Evolutionary conservation across 495 filamentous ascomycete genomes (phyloP).

Genomic region (Lentithecium fluviatile): DNA sequence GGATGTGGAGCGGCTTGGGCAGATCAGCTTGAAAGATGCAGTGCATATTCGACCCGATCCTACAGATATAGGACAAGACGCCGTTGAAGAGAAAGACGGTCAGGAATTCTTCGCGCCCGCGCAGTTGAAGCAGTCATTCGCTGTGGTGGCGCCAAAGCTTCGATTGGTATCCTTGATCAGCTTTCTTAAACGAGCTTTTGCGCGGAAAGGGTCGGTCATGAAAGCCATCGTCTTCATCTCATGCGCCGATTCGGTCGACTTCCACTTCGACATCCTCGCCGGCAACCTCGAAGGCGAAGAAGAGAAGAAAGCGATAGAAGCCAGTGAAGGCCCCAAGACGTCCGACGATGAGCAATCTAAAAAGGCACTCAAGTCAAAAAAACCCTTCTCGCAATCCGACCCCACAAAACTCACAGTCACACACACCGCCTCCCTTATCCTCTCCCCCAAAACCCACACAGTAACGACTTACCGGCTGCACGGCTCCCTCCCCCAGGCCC

Average conservation of each 20-base stretch:
- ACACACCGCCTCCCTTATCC: constrained; percentile 20
- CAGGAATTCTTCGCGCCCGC: constrained; percentile 80
- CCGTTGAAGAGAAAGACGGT: constrained; percentile 45
- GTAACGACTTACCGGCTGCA: constrained; percentile 84
- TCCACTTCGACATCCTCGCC: constrained; percentile 87
- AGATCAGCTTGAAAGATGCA: constrained; percentile 92
- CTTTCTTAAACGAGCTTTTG: constrained; percentile 79
- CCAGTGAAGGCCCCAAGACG: constrained; percentile 32
- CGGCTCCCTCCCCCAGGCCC: constrained; percentile 84
- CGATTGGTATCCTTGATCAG: constrained; percentile 83
- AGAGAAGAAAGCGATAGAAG: constrained; percentile 30
- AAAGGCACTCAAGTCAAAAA: constrained; percentile 3
- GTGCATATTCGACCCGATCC: constrained; percentile 75
- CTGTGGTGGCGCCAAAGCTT: constrained; percentile 82
- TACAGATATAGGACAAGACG: constrained; percentile 48
- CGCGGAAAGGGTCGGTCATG: constrained; percentile 81
- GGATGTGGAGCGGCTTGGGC: constrained; percentile 85
- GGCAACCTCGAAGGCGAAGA: constrained; percentile 37
- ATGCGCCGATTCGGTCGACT: constrained; percentile 94
- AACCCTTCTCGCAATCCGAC: constrained; percentile 30
- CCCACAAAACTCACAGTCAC: constrained; percentile 36
- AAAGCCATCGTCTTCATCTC: constrained; percentile 96
- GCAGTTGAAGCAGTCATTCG: constrained; percentile 87
- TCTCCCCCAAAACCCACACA: constrained; percentile 30
- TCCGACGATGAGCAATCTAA: constrained; percentile 14